Percentiles rank a stretch among this genome's conserved stretches.
Evolutionary conservation across 331 rosid species (phyloP).

Genomic region (Ulmus americana): DNA sequence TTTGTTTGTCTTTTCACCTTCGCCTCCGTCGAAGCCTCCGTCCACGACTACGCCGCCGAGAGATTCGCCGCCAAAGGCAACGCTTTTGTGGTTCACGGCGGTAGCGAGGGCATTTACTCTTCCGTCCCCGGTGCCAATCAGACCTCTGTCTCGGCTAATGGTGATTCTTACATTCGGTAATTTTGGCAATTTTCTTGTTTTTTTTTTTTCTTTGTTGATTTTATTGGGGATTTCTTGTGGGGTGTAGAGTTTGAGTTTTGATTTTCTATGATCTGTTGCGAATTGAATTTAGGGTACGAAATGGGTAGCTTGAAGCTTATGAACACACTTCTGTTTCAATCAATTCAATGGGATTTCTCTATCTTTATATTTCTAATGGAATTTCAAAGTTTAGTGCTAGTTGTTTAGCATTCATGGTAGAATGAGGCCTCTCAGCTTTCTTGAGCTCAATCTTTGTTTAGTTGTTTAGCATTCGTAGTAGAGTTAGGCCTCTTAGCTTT

Average conservation of each 20-base stretch:
- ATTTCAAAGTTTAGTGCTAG: background rate
- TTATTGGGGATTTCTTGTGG: background rate
- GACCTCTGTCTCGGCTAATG: conserved; percentile 34
- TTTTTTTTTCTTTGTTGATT: background rate
- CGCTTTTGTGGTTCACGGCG: conserved; percentile 87
- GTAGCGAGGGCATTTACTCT: conserved; percentile 94
- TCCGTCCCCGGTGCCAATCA: conserved; percentile 35
- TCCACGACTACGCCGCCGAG: conserved; percentile 61
- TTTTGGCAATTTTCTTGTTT: background rate
- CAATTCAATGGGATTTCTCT: no score
- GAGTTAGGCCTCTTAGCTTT: background rate
- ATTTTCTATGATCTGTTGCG: background rate
- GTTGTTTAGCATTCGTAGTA: background rate
- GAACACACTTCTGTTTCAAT: background rate
- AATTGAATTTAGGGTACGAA: no score
- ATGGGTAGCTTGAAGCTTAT: background rate
- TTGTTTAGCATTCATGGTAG: background rate
- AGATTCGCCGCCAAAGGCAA: conserved; percentile 66
- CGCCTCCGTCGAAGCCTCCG: conserved; percentile 54
- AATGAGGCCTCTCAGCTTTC: background rate
- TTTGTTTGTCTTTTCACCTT: conserved; percentile 26
- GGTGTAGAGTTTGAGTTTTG: no score
- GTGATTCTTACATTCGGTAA: conserved; percentile 72
- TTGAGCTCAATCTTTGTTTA: background rate
- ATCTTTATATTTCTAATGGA: no score